Evolutionary conservation across 192 early-diverging fungal genomes (phyloP).

Genomic region (Mortierella hygrophila): DNA sequence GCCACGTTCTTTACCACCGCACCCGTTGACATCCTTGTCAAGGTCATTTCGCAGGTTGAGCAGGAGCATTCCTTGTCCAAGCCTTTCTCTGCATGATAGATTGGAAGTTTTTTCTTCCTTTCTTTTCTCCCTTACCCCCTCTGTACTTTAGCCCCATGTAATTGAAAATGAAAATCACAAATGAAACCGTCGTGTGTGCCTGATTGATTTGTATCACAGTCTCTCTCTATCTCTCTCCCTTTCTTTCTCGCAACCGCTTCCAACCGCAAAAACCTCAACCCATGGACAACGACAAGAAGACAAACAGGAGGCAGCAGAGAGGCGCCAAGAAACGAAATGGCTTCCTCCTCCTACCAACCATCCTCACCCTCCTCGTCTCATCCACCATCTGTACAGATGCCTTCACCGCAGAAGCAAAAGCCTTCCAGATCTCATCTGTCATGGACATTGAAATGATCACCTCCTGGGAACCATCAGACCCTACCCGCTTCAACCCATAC

Average conservation of each 20-base stretch:
- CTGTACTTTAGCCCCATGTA: neutral
- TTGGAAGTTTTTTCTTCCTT: neutral
- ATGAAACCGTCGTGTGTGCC: neutral
- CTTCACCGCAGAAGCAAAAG: neutral
- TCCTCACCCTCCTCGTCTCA: neutral
- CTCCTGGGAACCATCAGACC: conserved; percentile 31
- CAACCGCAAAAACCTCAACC: neutral
- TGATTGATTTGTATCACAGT: no score
- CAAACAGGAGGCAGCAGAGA: neutral
- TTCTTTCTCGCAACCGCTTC: neutral
- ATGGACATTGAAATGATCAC: conserved; percentile 42
- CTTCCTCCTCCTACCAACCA: neutral
- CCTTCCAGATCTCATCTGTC: conserved; percentile 28
- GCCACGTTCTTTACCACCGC: conserved; percentile 88
- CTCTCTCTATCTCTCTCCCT: neutral
- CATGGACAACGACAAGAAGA: neutral
- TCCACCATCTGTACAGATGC: neutral
- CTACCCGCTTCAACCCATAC: conserved; percentile 29
- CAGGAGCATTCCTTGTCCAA: neutral
- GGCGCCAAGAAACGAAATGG: neutral
- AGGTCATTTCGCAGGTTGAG: conserved; percentile 39
- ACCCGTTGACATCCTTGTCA: conserved; percentile 61
- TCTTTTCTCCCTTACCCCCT: neutral
- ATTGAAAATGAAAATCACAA: neutral
- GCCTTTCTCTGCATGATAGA: neutral